These are phyloP conservation scores for Candida sp. DNA, from an alignment of 1,139 yeast genomes.

Conservation along the genomic window DNA sequence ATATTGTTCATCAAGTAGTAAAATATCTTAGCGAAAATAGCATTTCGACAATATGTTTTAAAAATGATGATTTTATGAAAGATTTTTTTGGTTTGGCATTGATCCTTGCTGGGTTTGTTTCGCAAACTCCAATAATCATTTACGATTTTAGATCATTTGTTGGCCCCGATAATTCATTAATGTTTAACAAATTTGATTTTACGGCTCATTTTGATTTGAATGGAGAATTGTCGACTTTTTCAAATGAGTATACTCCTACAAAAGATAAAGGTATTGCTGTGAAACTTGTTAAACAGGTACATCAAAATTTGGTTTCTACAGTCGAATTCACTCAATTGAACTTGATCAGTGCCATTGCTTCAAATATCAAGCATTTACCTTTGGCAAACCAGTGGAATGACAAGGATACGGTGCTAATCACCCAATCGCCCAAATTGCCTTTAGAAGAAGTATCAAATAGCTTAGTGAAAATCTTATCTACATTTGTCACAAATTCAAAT, in stretches of 20 bases:
- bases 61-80: slow-evolving; percentile 12
- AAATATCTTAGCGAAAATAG: slow-evolving; percentile 11
- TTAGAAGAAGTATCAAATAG: slow-evolving; percentile 22
- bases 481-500: slow-evolving; percentile 23
- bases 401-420: slow-evolving; percentile 43
- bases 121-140: slow-evolving; percentile 7
- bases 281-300: slow-evolving; percentile 17
- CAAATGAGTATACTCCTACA: slow-evolving; percentile 26
- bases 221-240: slow-evolving; percentile 11
- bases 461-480: slow-evolving; percentile 26
- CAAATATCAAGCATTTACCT: slow-evolving; percentile 61
- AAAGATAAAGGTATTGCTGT: slow-evolving; percentile 41
- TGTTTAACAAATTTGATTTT: slow-evolving; percentile 1
- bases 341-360: slow-evolving; percentile 60
- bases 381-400: slow-evolving; percentile 32
- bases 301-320: slow-evolving; percentile 17
- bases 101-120: slow-evolving; percentile 9
- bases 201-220: neutral
- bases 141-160: slow-evolving; percentile 2
- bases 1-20: slow-evolving; percentile 15
- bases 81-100: slow-evolving; percentile 18
- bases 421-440: slow-evolving; percentile 14
- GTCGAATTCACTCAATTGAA: slow-evolving; percentile 55
- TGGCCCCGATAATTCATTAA: neutral
- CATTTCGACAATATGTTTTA: slow-evolving; percentile 16